These are phyloP conservation scores for Rhizopogon salebrosus DNA, from an alignment of 768 basidiomycete genomes.

Conservation along the genomic window DNA sequence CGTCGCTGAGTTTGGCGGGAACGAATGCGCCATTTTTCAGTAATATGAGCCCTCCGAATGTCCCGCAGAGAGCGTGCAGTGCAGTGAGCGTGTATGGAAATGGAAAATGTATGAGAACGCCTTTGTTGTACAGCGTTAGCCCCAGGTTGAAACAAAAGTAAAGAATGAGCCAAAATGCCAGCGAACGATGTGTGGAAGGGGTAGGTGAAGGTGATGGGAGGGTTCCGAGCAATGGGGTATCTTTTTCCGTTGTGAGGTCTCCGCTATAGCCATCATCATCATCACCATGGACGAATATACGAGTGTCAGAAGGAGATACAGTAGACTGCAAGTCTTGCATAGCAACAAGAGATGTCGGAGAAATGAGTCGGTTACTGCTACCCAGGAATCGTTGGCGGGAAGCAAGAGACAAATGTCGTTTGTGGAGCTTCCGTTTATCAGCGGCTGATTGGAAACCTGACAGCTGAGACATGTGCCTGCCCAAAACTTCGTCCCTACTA, in stretches of 20 bases:
- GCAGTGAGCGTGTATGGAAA: conserved; percentile 96
- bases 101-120: conserved; percentile 85
- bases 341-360: not conserved
- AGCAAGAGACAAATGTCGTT: not conserved
- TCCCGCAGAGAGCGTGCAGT: conserved; percentile 82
- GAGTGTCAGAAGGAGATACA: conserved; percentile 9
- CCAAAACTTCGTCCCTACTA: not conserved
- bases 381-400: not conserved
- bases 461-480: not conserved
- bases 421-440: not conserved
- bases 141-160: conserved; percentile 91
- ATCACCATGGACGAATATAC: not conserved
- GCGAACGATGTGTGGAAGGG: conserved; percentile 19
- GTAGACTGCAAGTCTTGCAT: not conserved
- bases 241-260: not conserved
- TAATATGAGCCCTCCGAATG: conserved; percentile 71
- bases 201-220: not conserved
- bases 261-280: no score
- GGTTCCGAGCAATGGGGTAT: not conserved
- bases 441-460: not conserved
- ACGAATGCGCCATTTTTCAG: conserved; percentile 52
- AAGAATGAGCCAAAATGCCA: conserved; percentile 60
- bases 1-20: conserved; percentile 45
- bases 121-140: conserved; percentile 94
- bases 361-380: not conserved